Evolutionary conservation across 2,329 filamentous ascomycete species (phyloP).

Genomic region (Knoxdaviesia capensis): DNA sequence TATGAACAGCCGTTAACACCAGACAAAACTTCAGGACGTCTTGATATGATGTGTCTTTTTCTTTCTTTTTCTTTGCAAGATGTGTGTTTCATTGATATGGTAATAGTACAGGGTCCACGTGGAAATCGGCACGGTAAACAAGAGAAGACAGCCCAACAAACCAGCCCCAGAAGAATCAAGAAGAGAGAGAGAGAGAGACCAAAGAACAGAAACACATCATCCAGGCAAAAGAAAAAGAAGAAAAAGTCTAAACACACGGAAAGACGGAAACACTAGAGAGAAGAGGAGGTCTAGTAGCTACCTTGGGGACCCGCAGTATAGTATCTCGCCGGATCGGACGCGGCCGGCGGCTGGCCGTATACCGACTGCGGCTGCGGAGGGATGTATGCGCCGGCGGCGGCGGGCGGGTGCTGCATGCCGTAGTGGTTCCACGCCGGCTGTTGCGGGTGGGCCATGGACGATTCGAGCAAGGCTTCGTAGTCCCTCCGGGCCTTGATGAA

Average conservation of each 20-base stretch:
- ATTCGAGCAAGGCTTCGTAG: constrained; percentile 88
- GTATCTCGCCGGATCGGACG: constrained; percentile 41
- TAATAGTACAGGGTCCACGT: no score
- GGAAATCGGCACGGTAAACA: neutral
- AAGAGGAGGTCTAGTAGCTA: no score
- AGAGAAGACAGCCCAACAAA: neutral
- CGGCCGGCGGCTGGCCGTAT: constrained; percentile 16
- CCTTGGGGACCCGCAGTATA: constrained; percentile 40
- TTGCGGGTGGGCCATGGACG: constrained; percentile 88
- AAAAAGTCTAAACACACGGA: no score
- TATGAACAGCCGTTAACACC: no score
- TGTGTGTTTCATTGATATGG: no score
- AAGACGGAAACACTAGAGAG: no score
- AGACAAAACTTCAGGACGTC: no score
- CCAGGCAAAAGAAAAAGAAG: no score
- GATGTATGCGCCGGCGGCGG: no score
- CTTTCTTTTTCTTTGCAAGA: no score
- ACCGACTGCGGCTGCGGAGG: constrained; percentile 23
- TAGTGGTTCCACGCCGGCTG: constrained; percentile 59
- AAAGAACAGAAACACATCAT: neutral
- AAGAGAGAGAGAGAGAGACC: constrained; percentile 7
- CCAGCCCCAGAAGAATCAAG: no score
- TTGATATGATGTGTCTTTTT: no score
- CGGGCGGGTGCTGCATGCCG: constrained; percentile 30
- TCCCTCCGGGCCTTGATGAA: constrained; percentile 97